Evolutionary conservation across 2,329 filamentous ascomycete genomes (phyloP).

Genomic region (Metarhizium brunneum): DNA sequence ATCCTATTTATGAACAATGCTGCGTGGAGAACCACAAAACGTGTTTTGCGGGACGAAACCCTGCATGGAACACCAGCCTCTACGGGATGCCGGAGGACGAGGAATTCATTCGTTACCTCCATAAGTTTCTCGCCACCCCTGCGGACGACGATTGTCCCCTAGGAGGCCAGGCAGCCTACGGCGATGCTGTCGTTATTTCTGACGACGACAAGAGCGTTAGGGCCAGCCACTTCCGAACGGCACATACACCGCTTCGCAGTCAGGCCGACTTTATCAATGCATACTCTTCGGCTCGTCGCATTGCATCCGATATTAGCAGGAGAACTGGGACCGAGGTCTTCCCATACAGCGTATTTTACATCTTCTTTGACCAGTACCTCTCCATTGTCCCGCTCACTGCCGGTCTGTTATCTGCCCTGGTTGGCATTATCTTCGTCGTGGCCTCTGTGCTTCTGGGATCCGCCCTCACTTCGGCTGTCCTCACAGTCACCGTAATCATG

Average conservation of each 20-base stretch:
- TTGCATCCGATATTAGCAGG: conserved; percentile 64
- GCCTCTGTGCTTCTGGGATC: conserved; percentile 78
- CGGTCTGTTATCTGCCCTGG: conserved; percentile 69
- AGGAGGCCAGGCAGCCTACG: conserved; percentile 80
- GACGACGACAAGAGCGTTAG: conserved; percentile 55
- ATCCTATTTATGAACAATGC: conserved; percentile 63
- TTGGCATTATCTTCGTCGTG: conserved; percentile 78
- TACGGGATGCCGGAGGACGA: conserved; percentile 83
- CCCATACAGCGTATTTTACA: conserved; percentile 95
- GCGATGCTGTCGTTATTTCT: conserved; percentile 74
- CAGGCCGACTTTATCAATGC: conserved; percentile 91
- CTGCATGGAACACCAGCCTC: conserved; percentile 83
- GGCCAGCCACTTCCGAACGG: conserved; percentile 86
- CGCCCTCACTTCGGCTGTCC: conserved; percentile 67
- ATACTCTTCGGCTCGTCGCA: conserved; percentile 81
- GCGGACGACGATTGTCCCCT: conserved; percentile 80
- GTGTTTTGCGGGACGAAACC: conserved; percentile 71
- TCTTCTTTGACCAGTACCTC: conserved; percentile 97
- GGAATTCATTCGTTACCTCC: conserved; percentile 82
- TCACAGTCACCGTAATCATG: conserved; percentile 86
- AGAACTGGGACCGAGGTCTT: conserved; percentile 76
- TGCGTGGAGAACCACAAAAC: conserved; percentile 62
- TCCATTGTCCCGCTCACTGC: conserved; percentile 73
- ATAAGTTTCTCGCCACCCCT: conserved; percentile 73
- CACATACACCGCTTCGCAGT: conserved; percentile 75